These are phyloP conservation scores for Talaromyces wortmannii DNA, from an alignment of 495 filamentous ascomycete species.

Conservation along the genomic window DNA sequence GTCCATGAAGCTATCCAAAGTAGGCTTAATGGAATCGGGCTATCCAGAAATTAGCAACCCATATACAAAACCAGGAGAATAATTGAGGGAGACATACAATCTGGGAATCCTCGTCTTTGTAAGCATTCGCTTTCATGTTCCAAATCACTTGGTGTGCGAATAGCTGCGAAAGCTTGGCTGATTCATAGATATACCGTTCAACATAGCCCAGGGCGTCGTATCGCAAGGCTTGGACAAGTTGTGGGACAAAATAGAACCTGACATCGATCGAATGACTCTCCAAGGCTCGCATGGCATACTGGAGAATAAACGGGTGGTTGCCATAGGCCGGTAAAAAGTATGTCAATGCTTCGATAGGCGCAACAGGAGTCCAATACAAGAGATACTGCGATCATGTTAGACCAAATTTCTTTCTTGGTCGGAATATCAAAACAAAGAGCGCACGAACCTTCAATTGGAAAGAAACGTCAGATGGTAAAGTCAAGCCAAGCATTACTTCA, in stretches of 20 bases:
- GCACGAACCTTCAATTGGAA: slow-evolving; percentile 71
- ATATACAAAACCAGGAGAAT: background rate
- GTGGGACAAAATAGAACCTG: slow-evolving; percentile 97
- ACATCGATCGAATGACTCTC: slow-evolving; percentile 92
- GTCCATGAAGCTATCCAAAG: slow-evolving; percentile 82
- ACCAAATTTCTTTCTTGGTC: background rate
- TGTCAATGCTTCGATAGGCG: slow-evolving; percentile 85
- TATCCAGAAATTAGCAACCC: slow-evolving; percentile 33
- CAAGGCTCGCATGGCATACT: slow-evolving; percentile 94
- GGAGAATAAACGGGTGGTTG: slow-evolving; percentile 90
- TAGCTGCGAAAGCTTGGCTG: slow-evolving; percentile 87
- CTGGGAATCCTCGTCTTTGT: slow-evolving; percentile 90
- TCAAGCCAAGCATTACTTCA: slow-evolving; percentile 68
- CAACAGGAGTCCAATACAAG: slow-evolving; percentile 89
- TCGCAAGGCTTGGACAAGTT: slow-evolving; percentile 93
- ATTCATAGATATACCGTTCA: slow-evolving; percentile 93
- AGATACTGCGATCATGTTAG: slow-evolving; percentile 61
- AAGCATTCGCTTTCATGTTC: slow-evolving; percentile 99
- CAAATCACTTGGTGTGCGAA: slow-evolving; percentile 99
- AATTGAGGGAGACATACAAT: slow-evolving; percentile 50
- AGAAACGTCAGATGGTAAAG: slow-evolving; percentile 69
- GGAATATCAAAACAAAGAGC: background rate
- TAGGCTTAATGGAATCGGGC: slow-evolving; percentile 91
- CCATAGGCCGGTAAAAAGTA: slow-evolving; percentile 89
- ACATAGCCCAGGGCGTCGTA: slow-evolving; percentile 94